phyloP scores from a whole-genome alignment of 2,329 filamentous ascomycete species.

The Paracamarosporium sp. region DNA sequence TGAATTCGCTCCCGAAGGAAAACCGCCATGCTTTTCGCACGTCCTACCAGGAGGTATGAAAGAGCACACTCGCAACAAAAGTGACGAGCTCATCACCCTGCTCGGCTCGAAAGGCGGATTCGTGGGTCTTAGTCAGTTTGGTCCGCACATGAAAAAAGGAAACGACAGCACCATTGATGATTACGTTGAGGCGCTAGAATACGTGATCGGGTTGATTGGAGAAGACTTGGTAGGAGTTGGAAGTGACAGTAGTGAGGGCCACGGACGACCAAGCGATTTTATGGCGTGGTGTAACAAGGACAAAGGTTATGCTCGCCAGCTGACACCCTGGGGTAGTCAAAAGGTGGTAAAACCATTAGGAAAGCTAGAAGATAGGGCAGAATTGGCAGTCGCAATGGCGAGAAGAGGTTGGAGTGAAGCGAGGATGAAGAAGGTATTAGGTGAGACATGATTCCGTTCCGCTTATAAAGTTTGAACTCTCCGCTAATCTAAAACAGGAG shows the following conservation, averaged over 20 bases:
- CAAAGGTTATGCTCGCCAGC: conserved; percentile 48
- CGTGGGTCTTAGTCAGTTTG: conserved; percentile 49
- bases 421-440: conserved; percentile 47
- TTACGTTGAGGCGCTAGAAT: conserved; percentile 50
- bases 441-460: not conserved
- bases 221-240: conserved; percentile 49
- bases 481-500: conserved; percentile 27
- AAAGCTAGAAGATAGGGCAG: conserved; percentile 40
- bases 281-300: conserved; percentile 52
- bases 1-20: conserved; percentile 38
- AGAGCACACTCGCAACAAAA: conserved; percentile 50
- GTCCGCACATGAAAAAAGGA: conserved; percentile 49
- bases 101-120: conserved; percentile 48
- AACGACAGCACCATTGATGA: conserved; percentile 53
- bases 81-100: conserved; percentile 45
- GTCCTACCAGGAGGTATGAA: conserved; percentile 44
- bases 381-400: conserved; percentile 48
- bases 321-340: conserved; percentile 51
- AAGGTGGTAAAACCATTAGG: conserved; percentile 52
- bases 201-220: conserved; percentile 45
- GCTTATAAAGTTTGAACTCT: not conserved
- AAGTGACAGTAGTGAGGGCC: conserved; percentile 49
- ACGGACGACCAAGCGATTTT: conserved; percentile 49
- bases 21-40: conserved; percentile 52
- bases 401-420: conserved; percentile 47